phyloP scores from a whole-genome alignment of 805 yeast species.

The Candida sakaeoensis region DNA sequence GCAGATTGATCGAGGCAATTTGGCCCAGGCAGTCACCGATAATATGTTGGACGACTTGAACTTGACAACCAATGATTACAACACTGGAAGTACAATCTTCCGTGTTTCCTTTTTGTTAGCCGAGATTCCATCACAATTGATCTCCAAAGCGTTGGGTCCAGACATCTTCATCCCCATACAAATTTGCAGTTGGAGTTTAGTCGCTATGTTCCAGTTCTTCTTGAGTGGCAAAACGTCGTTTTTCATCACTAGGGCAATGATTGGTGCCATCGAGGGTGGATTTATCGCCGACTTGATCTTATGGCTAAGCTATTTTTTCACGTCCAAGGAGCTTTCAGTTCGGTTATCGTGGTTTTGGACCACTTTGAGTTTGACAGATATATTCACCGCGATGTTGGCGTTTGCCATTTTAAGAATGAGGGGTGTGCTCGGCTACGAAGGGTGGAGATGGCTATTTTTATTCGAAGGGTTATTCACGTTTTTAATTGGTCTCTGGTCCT shows the following conservation, averaged over 20 bases:
- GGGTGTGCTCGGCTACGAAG: constrained; percentile 40
- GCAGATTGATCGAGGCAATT: constrained; percentile 56
- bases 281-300: constrained; percentile 62
- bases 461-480: constrained; percentile 59
- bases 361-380: constrained; percentile 19
- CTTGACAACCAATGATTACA: constrained; percentile 55
- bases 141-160: constrained; percentile 62
- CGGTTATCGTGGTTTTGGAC: constrained; percentile 48
- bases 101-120: constrained; percentile 50
- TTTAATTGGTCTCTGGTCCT: constrained; percentile 43
- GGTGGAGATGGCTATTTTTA: constrained; percentile 64
- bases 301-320: constrained; percentile 67
- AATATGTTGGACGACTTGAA: constrained; percentile 49
- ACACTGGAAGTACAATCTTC: constrained; percentile 55
- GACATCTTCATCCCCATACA: constrained; percentile 62
- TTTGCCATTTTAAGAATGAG: constrained; percentile 52
- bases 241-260: constrained; percentile 44
- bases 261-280: constrained; percentile 66
- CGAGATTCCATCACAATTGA: constrained; percentile 63
- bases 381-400: constrained; percentile 34
- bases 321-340: constrained; percentile 52
- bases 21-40: constrained; percentile 57
- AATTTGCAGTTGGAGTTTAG: constrained; percentile 52
- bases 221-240: constrained; percentile 36
- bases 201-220: constrained; percentile 46